These are phyloP conservation scores for Phytophthora palmivora DNA, from an alignment of 352 stramenopile genomes.

Conservation along the genomic window DNA sequence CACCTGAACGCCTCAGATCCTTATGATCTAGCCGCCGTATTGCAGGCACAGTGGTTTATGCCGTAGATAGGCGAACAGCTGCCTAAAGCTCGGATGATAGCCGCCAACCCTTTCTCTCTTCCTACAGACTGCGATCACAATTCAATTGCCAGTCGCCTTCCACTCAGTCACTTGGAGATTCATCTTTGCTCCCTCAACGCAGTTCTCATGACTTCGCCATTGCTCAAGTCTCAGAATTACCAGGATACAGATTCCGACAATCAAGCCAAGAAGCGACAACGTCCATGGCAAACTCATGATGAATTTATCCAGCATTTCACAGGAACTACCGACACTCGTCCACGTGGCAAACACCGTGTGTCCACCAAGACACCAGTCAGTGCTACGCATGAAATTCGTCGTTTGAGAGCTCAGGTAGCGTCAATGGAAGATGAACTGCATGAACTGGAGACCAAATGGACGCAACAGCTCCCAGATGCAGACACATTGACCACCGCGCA, in stretches of 20 bases:
- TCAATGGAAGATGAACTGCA: constrained; percentile 34
- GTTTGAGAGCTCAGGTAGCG: constrained; percentile 28
- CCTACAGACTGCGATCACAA: constrained; percentile 8
- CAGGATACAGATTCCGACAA: constrained; percentile 11
- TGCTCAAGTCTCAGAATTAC: constrained; percentile 2
- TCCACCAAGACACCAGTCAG: constrained; percentile 19
- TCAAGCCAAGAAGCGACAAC: constrained; percentile 20
- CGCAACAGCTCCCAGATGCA: constrained; percentile 20
- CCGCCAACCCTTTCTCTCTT: constrained; percentile 28
- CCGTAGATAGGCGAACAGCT: constrained; percentile 29
- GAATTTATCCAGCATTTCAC: constrained; percentile 21
- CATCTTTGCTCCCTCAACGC: not conserved
- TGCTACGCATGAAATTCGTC: constrained; percentile 32
- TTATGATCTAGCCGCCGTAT: constrained; percentile 16
- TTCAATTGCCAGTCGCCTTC: constrained; percentile 14
- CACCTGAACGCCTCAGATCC: constrained; percentile 27
- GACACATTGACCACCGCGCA: constrained; percentile 32
- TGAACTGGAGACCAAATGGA: constrained; percentile 26
- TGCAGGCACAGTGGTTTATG: constrained; percentile 9
- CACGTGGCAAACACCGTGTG: constrained; percentile 9
- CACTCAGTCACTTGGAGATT: not conserved
- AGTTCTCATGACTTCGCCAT: constrained; percentile 6
- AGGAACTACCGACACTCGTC: not conserved
- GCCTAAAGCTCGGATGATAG: constrained; percentile 24
- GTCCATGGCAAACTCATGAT: constrained; percentile 7